Base-by-base conservation (phyloP, 169 alveolate species). In the Eimeria brunetti region DNA sequence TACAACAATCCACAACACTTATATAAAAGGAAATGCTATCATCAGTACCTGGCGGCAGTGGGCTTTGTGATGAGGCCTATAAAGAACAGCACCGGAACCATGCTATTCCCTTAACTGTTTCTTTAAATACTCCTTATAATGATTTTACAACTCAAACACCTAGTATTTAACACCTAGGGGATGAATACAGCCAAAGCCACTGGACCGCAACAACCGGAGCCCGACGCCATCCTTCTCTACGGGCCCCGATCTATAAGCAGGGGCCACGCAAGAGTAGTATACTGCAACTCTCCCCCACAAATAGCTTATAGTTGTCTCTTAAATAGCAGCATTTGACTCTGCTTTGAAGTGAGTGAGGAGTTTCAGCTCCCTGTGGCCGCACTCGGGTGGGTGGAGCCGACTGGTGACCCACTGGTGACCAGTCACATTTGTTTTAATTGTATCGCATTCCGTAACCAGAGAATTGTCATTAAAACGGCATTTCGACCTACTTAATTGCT, bases 401-500 rank as follows among this genome's bases (percentile, higher is more conserved):
- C 75, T 8, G 73, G 89, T 86, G 92, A 86, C 51, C 76, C 36
- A 36, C 80, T 58, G 91, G 92, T 86, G 92, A 86, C 80, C 92
- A 58, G 78, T 36, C 36, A 56, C 16, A 86, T 41, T 41, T 62
- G 92, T 86, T 86, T 86, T 3, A 86, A 58, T 44, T 62, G 36
- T 41, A 86, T 86, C 92, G 92, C 92, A 86, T 86, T 86, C 60
- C 92, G 58, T 14, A 62, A 62, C 78, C 60, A n/a, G 81, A 41
- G 90, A 83, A 38, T 36, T 86, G 81, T 41, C 33, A 86, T 46
- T 60, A 36, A 41, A 62, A 33, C n/a, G 41, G 46, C 58, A 22
- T 83, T 58, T 33, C 27, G 78, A 41, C 51, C 4, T 86, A 41
- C 30, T 60, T 20, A 58, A 38, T 36, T 86, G 41, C 33, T 86